Conservation (phyloP, 2,329 filamentous ascomycete species). For the Cadophora sp. region DNA sequence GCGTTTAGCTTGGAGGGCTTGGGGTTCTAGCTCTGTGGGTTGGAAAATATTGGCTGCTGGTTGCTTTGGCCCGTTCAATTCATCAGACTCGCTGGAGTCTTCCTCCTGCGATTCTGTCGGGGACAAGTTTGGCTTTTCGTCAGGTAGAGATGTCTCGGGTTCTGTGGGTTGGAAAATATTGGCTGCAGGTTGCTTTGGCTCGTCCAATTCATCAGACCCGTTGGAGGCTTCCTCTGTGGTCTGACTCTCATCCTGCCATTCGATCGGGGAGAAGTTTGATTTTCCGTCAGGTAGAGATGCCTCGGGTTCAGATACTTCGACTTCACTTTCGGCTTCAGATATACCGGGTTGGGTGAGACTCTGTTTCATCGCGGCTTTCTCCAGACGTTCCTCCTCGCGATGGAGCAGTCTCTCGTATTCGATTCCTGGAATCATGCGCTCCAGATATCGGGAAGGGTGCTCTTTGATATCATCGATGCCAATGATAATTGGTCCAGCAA, state of each 20-base stretch:
- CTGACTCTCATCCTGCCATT: no score
- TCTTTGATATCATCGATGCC: slow-evolving; percentile 13
- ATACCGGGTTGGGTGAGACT: background rate
- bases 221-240: background rate
- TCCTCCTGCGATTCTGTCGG: no score
- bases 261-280: no score
- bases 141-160: no score
- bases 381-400: background rate
- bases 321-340: background rate
- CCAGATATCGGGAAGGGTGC: slow-evolving; percentile 14
- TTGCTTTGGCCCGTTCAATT: background rate
- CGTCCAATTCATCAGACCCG: background rate
- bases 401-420: background rate
- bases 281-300: no score
- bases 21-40: background rate
- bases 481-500: slow-evolving; percentile 26
- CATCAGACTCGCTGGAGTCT: background rate
- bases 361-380: background rate
- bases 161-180: background rate
- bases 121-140: no score
- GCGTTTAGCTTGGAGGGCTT: no score
- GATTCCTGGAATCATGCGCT: background rate
- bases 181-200: background rate
- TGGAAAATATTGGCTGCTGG: background rate
- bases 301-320: background rate